Evolutionary conservation across 139 green algal genomes (phyloP), one percentile per base, ranked within the genome.

Genomic region (Chlorella vulgaris): DNA sequence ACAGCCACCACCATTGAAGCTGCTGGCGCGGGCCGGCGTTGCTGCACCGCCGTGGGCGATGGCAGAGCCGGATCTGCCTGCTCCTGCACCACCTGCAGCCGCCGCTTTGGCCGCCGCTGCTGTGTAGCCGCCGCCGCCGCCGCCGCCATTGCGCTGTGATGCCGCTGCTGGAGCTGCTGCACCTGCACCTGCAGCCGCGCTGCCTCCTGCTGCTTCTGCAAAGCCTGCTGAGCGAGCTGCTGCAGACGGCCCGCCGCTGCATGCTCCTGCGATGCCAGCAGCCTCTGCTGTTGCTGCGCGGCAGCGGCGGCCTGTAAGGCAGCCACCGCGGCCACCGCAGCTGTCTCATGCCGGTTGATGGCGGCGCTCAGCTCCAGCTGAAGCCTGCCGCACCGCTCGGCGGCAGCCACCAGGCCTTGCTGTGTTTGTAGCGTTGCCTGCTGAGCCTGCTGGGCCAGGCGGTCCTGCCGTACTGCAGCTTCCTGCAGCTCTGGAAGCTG

Each of bases 271-370:
- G 36, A n/a, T 7, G 36, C 53, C 19, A 77, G 69, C 58, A 82
- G 21, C 3, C 74, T 51, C 36, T 74, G 58, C 53, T 62, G 70
- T 29, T 85, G 70, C 40, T 75, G 65, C 47, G 58, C 70, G 1
- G 81, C 73, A 1, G 19, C 61, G 18, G 53, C 69, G 39, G 35
- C 33, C 28, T 84, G 80, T 33, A 70, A 26, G 0, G 66, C 69
- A 24, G 80, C 80, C 26, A 84, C 61, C 1, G 77, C 65, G 18
- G 65, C 77, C 65, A 83, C 77, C 2, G 77, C 77, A 2, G 65
- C 77, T 1, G 26, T 35, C 36, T 74, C 77, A 33, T 83, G 77
- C 3, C 67, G 66, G 7, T 29, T 35, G 35, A 83, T 69, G 0
- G 66, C 26, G 2, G 21, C 47, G 29, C 68, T 50, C n/a, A 76